Conservation (phyloP, 2,329 filamentous ascomycete genomes). For the Biscogniauxia mediterranea region DNA sequence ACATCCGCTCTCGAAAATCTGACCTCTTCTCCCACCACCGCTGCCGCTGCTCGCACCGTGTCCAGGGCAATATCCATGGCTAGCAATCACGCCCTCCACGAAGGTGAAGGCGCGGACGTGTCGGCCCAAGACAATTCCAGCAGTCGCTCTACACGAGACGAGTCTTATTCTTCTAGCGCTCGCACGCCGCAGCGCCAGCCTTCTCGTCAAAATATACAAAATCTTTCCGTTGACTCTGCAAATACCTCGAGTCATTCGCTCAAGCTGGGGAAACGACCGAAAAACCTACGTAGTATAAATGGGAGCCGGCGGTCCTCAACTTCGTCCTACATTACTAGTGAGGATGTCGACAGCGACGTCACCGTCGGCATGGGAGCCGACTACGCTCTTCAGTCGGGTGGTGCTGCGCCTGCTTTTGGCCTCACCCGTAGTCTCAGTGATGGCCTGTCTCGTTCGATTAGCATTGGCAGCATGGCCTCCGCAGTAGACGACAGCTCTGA, state of each 20-base stretch:
- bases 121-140: conserved; percentile 24
- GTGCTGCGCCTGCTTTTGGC: conserved; percentile 60
- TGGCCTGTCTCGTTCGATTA: conserved; percentile 71
- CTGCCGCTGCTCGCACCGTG: conserved; percentile 46
- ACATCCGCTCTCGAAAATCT: conserved; percentile 53
- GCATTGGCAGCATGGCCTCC: conserved; percentile 86
- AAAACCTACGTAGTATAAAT: conserved; percentile 57
- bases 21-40: conserved; percentile 56
- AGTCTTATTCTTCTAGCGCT: conserved; percentile 23
- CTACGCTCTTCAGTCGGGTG: conserved; percentile 79
- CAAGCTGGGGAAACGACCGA: conserved; percentile 48
- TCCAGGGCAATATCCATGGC: conserved; percentile 51
- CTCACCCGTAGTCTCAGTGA: conserved; percentile 51
- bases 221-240: conserved; percentile 41
- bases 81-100: conserved; percentile 28
- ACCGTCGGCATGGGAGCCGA: conserved; percentile 69
- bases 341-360: conserved; percentile 69
- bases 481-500: conserved; percentile 61
- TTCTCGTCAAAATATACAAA: conserved; percentile 34
- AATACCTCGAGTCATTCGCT: conserved; percentile 47
- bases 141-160: conserved; percentile 34
- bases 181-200: conserved; percentile 31
- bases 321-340: conserved; percentile 57
- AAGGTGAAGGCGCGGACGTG: conserved; percentile 18
- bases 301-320: conserved; percentile 59